Percentiles rank a stretch among this genome's conserved stretches.
These are phyloP conservation scores for Cercospora sp. DNA, from an alignment of 2,329 filamentous ascomycete genomes.

Conservation along the genomic window DNA sequence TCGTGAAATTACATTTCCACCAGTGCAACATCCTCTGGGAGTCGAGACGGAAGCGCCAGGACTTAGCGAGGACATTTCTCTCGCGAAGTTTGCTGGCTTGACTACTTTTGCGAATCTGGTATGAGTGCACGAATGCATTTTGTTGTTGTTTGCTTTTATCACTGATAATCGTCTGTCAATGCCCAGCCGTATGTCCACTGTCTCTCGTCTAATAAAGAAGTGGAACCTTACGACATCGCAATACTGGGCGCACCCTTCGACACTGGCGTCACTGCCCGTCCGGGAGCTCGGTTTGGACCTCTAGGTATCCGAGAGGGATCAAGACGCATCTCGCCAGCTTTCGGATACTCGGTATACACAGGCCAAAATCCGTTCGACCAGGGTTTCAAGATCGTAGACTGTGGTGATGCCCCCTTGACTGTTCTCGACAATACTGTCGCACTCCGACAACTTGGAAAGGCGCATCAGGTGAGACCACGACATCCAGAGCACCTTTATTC, in stretches of 20 bases:
- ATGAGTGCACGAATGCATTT: background rate
- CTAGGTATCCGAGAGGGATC: slow-evolving; percentile 26
- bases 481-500: background rate
- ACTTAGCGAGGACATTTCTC: slow-evolving; percentile 29
- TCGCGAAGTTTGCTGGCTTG: slow-evolving; percentile 43
- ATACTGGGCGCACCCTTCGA: slow-evolving; percentile 28
- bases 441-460: slow-evolving; percentile 54
- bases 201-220: slow-evolving; percentile 39
- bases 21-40: slow-evolving; percentile 40
- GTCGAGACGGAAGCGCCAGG: slow-evolving; percentile 17
- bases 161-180: background rate
- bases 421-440: slow-evolving; percentile 55
- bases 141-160: background rate
- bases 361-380: slow-evolving; percentile 43
- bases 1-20: slow-evolving; percentile 49
- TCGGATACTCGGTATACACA: slow-evolving; percentile 52
- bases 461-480: slow-evolving; percentile 47
- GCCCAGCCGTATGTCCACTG: slow-evolving; percentile 49
- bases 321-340: slow-evolving; percentile 46
- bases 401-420: slow-evolving; percentile 55
- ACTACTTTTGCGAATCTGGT: slow-evolving; percentile 50
- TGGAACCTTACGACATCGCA: slow-evolving; percentile 51
- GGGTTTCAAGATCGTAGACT: slow-evolving; percentile 57
- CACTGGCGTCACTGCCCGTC: slow-evolving; percentile 51
- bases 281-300: slow-evolving; percentile 56